Evolutionary conservation across 177 flowering plant genomes (phyloP).

Genomic region (Vitis hybrid): DNA sequence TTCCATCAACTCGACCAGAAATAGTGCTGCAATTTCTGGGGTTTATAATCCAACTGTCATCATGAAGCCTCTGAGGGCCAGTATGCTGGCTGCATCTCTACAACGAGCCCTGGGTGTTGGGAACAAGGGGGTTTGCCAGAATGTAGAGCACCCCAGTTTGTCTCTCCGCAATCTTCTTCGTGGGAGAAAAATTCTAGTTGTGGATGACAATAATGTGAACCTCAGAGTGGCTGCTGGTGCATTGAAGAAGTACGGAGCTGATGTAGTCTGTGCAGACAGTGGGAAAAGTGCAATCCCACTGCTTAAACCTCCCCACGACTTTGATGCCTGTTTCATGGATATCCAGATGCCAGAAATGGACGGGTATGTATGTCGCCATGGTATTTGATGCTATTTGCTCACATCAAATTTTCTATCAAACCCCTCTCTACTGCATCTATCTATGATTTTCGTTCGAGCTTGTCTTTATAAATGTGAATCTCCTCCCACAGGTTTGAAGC

Average conservation of each 20-base stretch:
- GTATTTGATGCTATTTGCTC: not conserved
- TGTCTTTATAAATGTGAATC: not conserved
- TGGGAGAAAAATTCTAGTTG: slow-evolving; percentile 80
- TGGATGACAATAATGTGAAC: slow-evolving; percentile 87
- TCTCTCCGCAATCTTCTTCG: slow-evolving; percentile 61
- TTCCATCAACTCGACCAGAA: slow-evolving; percentile 36
- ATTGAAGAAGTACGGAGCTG: slow-evolving; percentile 90
- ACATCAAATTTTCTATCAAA: too few species aligned
- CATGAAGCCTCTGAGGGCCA: slow-evolving; percentile 80
- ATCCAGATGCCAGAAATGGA: slow-evolving; percentile 99
- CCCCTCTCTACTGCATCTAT: too few species aligned
- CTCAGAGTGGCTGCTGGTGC: slow-evolving; percentile 89
- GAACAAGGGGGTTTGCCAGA: slow-evolving; percentile 45
- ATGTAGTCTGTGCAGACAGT: slow-evolving; percentile 65
- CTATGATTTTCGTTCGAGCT: too few species aligned
- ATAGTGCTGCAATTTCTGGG: slow-evolving; percentile 19
- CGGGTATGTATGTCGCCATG: slow-evolving; percentile 53
- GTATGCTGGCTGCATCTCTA: slow-evolving; percentile 80
- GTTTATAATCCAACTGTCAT: slow-evolving; percentile 45
- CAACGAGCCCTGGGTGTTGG: slow-evolving; percentile 74
- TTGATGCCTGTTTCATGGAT: slow-evolving; percentile 99
- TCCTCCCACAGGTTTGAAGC: slow-evolving; percentile 73
- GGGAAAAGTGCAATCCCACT: slow-evolving; percentile 63
- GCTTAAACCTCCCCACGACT: slow-evolving; percentile 79
- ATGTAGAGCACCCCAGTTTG: slow-evolving; percentile 45